These are phyloP conservation scores for Fusarium tricinctum DNA, from an alignment of 2,329 filamentous ascomycete species.

Conservation along the genomic window DNA sequence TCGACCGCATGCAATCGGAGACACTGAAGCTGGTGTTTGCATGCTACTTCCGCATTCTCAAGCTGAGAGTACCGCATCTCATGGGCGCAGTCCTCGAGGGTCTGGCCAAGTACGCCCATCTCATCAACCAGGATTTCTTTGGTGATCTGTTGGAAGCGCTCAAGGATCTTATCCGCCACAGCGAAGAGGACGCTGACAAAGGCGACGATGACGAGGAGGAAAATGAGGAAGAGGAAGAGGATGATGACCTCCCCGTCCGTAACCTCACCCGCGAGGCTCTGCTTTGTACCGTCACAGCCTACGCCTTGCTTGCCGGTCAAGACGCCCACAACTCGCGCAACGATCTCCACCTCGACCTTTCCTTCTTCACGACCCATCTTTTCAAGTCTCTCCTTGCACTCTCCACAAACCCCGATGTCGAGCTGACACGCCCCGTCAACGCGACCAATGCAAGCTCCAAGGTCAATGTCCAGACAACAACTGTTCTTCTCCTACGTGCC, in stretches of 20 bases:
- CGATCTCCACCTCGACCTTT: conserved; percentile 88
- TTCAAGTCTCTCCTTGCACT: conserved; percentile 87
- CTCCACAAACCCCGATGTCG: conserved; percentile 86
- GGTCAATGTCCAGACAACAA: conserved; percentile 95
- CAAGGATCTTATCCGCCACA: conserved; percentile 89
- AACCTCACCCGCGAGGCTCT: conserved; percentile 89
- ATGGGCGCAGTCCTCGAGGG: conserved; percentile 99
- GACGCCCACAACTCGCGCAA: conserved; percentile 88
- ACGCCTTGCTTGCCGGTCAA: conserved; percentile 94
- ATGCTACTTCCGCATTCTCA: conserved; percentile 94
- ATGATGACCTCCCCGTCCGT: conserved; percentile 66
- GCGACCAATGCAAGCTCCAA: conserved; percentile 66
- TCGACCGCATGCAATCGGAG: conserved; percentile 94
- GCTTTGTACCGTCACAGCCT: conserved; percentile 95
- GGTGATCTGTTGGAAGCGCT: conserved; percentile 94
- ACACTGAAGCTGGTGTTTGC: conserved; percentile 96
- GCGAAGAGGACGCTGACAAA: conserved; percentile 68
- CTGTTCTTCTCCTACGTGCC: conserved; percentile 89
- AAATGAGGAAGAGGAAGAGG: conserved; percentile 59
- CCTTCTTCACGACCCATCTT: conserved; percentile 94
- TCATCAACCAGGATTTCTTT: conserved; percentile 99
- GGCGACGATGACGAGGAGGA: conserved; percentile 62
- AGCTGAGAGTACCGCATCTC: conserved; percentile 81
- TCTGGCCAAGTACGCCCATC: conserved; percentile 90
- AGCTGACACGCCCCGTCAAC: conserved; percentile 71